Evolutionary conservation across 2,329 filamentous ascomycete genomes (phyloP).

Genomic region (Verticillium isaacii): DNA sequence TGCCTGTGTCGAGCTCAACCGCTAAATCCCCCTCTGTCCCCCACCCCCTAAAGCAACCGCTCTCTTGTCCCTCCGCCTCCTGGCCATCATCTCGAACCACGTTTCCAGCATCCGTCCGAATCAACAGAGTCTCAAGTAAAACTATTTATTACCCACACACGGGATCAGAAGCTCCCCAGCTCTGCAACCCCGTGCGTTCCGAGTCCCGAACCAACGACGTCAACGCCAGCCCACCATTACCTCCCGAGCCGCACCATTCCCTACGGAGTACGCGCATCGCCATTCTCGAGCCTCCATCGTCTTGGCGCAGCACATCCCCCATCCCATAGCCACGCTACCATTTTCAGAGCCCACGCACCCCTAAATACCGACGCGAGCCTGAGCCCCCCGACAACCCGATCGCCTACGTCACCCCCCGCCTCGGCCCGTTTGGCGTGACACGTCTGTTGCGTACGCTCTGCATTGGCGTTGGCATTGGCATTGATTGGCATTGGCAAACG

Average conservation of each 20-base stretch:
- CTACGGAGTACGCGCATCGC: not conserved
- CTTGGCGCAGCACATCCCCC: not conserved
- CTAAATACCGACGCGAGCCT: not conserved
- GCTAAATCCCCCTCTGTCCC: not conserved
- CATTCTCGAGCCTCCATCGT: not conserved
- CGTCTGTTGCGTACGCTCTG: not conserved
- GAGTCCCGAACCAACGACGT: not conserved
- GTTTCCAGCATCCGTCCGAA: not conserved
- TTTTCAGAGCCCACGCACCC: not conserved
- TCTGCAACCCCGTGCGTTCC: not conserved
- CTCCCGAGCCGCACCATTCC: not conserved
- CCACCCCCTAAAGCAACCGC: not conserved
- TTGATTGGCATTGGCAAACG: not conserved
- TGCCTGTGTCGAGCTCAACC: not conserved
- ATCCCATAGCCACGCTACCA: not conserved
- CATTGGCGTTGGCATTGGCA: not conserved
- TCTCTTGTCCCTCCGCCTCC: no score
- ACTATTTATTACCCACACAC: not conserved
- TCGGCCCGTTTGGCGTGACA: not conserved
- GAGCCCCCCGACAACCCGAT: not conserved
- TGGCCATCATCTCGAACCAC: not conserved
- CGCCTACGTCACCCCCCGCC: not conserved
- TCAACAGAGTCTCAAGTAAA: not conserved
- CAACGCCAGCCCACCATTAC: not conserved
- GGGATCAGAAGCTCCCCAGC: not conserved